phyloP scores from a whole-genome alignment of 495 filamentous ascomycete species.

The Aspergillus asperescens region DNA sequence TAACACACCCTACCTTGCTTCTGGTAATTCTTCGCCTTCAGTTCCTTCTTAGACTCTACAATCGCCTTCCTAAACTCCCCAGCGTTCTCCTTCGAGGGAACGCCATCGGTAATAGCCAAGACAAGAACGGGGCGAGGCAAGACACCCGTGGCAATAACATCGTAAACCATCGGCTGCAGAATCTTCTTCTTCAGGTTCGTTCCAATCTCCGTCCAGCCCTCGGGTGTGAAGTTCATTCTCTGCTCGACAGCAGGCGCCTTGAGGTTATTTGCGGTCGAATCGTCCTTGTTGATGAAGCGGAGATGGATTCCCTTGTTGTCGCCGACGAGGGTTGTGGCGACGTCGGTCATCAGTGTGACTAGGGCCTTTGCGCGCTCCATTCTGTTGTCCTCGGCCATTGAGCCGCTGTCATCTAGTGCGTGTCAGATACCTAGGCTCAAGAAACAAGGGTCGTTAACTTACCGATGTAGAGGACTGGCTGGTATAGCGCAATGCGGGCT shows the following conservation, averaged over 20 bases:
- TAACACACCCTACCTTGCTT: not conserved
- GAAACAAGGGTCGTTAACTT: not conserved
- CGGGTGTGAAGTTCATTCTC: not conserved
- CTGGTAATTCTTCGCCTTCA: not conserved
- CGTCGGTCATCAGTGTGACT: not conserved
- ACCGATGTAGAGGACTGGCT: slow-evolving; percentile 2
- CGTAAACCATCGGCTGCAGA: not conserved
- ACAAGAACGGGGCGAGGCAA: not conserved
- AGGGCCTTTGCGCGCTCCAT: not conserved
- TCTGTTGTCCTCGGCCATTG: not conserved
- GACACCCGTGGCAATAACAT: not conserved
- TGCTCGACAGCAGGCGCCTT: not conserved
- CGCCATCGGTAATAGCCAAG: not conserved
- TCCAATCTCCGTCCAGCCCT: not conserved
- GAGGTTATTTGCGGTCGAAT: not conserved
- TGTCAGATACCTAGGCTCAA: not conserved
- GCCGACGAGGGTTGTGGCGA: not conserved
- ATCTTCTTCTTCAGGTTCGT: not conserved
- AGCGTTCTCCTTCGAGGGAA: not conserved
- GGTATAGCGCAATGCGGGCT: not conserved
- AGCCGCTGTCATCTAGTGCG: not conserved
- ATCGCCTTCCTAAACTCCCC: not conserved
- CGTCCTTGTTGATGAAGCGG: slow-evolving; percentile 3
- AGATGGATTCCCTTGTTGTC: not conserved
- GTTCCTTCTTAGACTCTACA: not conserved